Conservation (phyloP, 2,329 filamentous ascomycete genomes). For the Talaromyces rugulosus region DNA sequence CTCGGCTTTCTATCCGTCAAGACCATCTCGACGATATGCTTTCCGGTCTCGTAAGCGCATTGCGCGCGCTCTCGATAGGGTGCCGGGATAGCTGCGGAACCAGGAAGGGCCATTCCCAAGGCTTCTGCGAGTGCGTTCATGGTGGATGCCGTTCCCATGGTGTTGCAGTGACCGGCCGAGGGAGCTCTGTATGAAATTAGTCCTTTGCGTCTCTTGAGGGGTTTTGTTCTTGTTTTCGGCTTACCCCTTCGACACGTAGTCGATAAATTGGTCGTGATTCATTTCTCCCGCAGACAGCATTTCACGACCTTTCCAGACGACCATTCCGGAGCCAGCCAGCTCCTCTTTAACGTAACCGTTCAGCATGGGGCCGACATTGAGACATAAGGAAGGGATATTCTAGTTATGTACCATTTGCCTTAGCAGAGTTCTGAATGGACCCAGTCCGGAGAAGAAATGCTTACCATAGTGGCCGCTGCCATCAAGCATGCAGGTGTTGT, state of each 20-base stretch:
- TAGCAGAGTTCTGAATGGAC: background rate
- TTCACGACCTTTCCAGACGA: conserved; percentile 49
- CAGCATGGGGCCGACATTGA: conserved; percentile 52
- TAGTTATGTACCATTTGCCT: conserved; percentile 11
- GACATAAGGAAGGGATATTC: conserved; percentile 50
- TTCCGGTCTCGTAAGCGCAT: conserved; percentile 47
- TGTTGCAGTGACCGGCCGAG: conserved; percentile 49
- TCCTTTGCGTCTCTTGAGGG: background rate
- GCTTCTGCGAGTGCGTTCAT: conserved; percentile 53
- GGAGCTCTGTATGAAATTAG: conserved; percentile 32
- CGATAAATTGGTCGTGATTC: conserved; percentile 41
- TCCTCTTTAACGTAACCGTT: conserved; percentile 44
- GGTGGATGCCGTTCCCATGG: conserved; percentile 52
- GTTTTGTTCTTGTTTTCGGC: conserved; percentile 9
- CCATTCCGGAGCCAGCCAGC: conserved; percentile 43
- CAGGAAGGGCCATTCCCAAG: conserved; percentile 51
- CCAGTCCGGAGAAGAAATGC: conserved; percentile 1
- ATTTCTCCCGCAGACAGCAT: conserved; percentile 46
- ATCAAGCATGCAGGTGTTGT: conserved; percentile 50
- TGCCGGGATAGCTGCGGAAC: conserved; percentile 50
- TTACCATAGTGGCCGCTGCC: conserved; percentile 48
- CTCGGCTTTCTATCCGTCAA: conserved; percentile 46
- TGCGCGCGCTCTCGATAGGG: conserved; percentile 47
- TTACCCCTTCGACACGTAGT: conserved; percentile 42
- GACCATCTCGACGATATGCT: conserved; percentile 50